Evolutionary conservation across 805 yeast species (phyloP).

Genomic region (Myxozyma udenii): DNA sequence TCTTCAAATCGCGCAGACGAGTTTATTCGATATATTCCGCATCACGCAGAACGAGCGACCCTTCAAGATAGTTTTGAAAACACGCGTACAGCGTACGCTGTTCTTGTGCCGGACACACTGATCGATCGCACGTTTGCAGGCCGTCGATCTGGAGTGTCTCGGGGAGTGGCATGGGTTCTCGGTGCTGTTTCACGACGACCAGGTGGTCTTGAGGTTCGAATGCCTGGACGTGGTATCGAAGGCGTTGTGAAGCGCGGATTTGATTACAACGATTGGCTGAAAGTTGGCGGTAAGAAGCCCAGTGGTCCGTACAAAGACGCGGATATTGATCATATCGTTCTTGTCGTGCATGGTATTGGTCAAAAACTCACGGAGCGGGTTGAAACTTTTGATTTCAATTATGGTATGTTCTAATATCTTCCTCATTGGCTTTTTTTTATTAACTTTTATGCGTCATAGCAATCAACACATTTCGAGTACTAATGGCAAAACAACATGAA

Average conservation of each 20-base stretch:
- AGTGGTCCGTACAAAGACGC: slow-evolving; percentile 14
- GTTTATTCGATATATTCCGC: slow-evolving; percentile 13
- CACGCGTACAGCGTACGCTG: slow-evolving; percentile 14
- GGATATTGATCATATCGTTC: slow-evolving; percentile 55
- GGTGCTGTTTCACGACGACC: slow-evolving; percentile 20
- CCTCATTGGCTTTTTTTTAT: not conserved
- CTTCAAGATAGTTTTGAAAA: slow-evolving; percentile 17
- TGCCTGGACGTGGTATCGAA: slow-evolving; percentile 20
- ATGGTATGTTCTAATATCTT: slow-evolving; percentile 44
- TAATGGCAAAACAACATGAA: slow-evolving; percentile 34
- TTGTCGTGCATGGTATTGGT: slow-evolving; percentile 94
- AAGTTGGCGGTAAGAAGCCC: slow-evolving; percentile 12
- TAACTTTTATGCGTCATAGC: slow-evolving; percentile 29
- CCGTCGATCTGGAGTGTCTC: slow-evolving; percentile 13
- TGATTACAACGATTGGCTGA: slow-evolving; percentile 36
- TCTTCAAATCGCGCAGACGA: slow-evolving; percentile 5
- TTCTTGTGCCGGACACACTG: slow-evolving; percentile 20
- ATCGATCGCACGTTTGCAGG: slow-evolving; percentile 22
- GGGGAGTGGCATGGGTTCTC: slow-evolving; percentile 22
- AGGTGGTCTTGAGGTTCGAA: slow-evolving; percentile 12
- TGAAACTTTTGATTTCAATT: slow-evolving; percentile 81
- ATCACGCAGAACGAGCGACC: slow-evolving; percentile 3
- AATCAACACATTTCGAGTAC: slow-evolving; percentile 41
- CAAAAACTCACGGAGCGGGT: slow-evolving; percentile 78
- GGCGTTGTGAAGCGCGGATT: slow-evolving; percentile 35